These are phyloP conservation scores for Cryptococcus sp. DNA, from an alignment of 1,284 basidiomycete species.

Conservation along the genomic window DNA sequence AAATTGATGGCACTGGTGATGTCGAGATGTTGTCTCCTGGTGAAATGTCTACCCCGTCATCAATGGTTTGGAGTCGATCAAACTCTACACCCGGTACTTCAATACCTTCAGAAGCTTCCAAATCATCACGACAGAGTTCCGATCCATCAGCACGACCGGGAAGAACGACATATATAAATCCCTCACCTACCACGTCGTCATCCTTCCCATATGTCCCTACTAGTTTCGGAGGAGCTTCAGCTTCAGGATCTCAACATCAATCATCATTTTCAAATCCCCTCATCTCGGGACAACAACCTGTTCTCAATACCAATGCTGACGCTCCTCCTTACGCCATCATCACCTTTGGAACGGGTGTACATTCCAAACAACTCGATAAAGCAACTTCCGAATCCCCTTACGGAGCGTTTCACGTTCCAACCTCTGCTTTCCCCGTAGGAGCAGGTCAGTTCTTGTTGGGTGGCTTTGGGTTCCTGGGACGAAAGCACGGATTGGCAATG, in stretches of 20 bases:
- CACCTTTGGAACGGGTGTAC: conserved; percentile 74
- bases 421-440: conserved; percentile 53
- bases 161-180: conserved; percentile 35
- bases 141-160: conserved; percentile 1
- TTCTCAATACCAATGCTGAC: conserved; percentile 35
- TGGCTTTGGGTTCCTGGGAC: conserved; percentile 82
- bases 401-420: conserved; percentile 79
- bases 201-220: conserved; percentile 17
- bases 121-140: neutral
- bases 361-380: conserved; percentile 75
- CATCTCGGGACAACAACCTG: conserved; percentile 3
- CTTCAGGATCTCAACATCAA: conserved; percentile 11
- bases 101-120: neutral
- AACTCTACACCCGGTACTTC: neutral
- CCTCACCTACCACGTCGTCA: conserved; percentile 21
- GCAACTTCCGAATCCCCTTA: conserved; percentile 67
- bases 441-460: conserved; percentile 79
- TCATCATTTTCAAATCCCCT: conserved; percentile 7
- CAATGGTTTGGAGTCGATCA: neutral
- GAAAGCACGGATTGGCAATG: conserved; percentile 75
- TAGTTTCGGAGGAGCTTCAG: conserved; percentile 14
- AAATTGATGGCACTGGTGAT: neutral
- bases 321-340: conserved; percentile 68
- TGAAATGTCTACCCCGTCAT: neutral
- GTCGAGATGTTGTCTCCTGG: neutral